phyloP scores from a whole-genome alignment of 1,139 yeast genomes.

The Suhomyces bribrorum region DNA sequence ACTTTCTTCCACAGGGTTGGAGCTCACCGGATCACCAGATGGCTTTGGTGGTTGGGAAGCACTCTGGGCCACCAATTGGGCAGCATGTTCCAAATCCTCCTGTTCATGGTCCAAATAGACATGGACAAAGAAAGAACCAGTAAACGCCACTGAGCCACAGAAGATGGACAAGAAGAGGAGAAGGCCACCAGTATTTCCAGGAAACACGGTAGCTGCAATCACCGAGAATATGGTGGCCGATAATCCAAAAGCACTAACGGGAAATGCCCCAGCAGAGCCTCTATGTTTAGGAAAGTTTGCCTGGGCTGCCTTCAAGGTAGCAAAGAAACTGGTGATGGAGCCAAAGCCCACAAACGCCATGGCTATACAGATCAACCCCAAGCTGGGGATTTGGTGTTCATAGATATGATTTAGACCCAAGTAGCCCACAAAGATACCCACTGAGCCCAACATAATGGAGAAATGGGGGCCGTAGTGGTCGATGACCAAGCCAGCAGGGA shows the following conservation, averaged over 20 bases:
- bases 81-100: slow-evolving; percentile 11
- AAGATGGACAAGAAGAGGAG: slow-evolving; percentile 37
- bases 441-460: slow-evolving; percentile 56
- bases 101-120: slow-evolving; percentile 29
- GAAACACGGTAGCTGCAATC: slow-evolving; percentile 47
- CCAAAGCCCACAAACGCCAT: slow-evolving; percentile 63
- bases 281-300: slow-evolving; percentile 68
- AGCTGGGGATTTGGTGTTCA: slow-evolving; percentile 21
- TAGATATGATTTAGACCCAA: slow-evolving; percentile 37
- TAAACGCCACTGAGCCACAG: slow-evolving; percentile 39
- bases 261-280: slow-evolving; percentile 69
- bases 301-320: slow-evolving; percentile 69
- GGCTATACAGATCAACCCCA: slow-evolving; percentile 33
- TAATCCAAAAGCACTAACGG: slow-evolving; percentile 59
- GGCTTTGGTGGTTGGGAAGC: not conserved
- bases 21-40: not conserved
- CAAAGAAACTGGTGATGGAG: slow-evolving; percentile 61
- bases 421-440: slow-evolving; percentile 47
- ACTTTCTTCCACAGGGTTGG: slow-evolving; percentile 9
- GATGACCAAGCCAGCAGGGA: slow-evolving; percentile 66
- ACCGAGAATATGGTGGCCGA: slow-evolving; percentile 47
- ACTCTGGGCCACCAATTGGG: not conserved
- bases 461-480: slow-evolving; percentile 58
- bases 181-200: slow-evolving; percentile 44
- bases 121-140: slow-evolving; percentile 41